Evolutionary conservation across 2,329 filamentous ascomycete species (phyloP).

Genomic region (Diaporthe aspalathi): DNA sequence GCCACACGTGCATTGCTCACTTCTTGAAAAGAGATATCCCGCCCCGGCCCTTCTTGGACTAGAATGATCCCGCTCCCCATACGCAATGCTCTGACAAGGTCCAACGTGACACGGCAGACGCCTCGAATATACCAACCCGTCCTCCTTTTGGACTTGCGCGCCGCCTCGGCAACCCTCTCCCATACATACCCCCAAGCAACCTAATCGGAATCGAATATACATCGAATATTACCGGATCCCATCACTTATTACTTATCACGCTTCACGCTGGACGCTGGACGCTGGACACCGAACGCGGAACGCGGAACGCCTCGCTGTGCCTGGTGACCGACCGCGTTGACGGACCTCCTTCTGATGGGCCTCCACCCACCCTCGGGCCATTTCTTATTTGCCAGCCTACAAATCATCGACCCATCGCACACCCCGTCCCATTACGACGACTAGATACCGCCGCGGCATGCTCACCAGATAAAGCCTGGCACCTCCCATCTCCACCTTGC

Average conservation of each 20-base stretch:
- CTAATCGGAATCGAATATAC: slow-evolving; percentile 1
- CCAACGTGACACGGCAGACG: slow-evolving; percentile 32
- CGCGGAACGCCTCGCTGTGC: slow-evolving; percentile 23
- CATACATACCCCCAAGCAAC: slow-evolving; percentile 17
- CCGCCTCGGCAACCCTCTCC: slow-evolving; percentile 6
- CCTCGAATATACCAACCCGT: slow-evolving; percentile 27
- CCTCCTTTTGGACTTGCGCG: slow-evolving; percentile 13
- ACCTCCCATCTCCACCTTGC: not conserved
- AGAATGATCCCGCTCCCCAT: slow-evolving; percentile 31
- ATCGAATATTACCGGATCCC: slow-evolving; percentile 4
- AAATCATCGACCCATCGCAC: slow-evolving; percentile 4
- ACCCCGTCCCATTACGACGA: slow-evolving; percentile 29
- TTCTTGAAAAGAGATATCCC: slow-evolving; percentile 25
- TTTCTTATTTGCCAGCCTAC: slow-evolving; percentile 24
- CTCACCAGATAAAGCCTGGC: slow-evolving; percentile 30
- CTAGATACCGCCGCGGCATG: slow-evolving; percentile 32
- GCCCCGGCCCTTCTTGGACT: slow-evolving; percentile 25
- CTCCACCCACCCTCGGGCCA: slow-evolving; percentile 21
- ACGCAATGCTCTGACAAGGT: slow-evolving; percentile 37
- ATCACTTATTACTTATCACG: slow-evolving; percentile 17
- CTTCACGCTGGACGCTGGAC: too few relatives aligned
- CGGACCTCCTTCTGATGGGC: slow-evolving; percentile 28
- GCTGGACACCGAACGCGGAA: not conserved
- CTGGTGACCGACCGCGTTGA: slow-evolving; percentile 34
- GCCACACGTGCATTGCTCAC: slow-evolving; percentile 15